Evolutionary conservation across 208 protist genomes (phyloP).

Genomic region (Novymonas esmeraldas): DNA sequence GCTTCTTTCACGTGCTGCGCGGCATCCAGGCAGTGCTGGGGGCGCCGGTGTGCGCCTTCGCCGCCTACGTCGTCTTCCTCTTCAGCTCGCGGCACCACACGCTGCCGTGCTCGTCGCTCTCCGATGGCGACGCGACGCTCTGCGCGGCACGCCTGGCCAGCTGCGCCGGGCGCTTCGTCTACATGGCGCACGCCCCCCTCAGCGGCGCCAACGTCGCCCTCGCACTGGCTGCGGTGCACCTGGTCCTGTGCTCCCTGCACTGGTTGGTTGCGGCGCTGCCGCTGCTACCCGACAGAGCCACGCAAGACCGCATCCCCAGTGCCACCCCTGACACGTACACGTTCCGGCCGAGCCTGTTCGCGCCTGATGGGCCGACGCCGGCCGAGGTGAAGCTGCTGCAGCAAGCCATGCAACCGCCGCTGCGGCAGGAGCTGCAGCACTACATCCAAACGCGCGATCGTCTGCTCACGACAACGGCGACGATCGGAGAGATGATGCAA

Average conservation of each 20-base stretch:
- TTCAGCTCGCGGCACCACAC: conserved; percentile 21
- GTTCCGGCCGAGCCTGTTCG: conserved; percentile 72
- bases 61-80: conserved; percentile 51
- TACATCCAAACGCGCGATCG: conserved; percentile 38
- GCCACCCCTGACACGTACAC: conserved; percentile 70
- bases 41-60: conserved; percentile 44
- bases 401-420: conserved; percentile 34
- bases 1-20: conserved; percentile 59
- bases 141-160: conserved; percentile 23
- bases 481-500: conserved; percentile 81
- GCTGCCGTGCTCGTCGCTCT: conserved; percentile 37
- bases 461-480: conserved; percentile 52
- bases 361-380: conserved; percentile 63
- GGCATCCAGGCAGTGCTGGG: conserved; percentile 42
- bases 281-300: conserved; percentile 26
- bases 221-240: conserved; percentile 39
- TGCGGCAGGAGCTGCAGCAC: conserved; percentile 43
- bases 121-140: conserved; percentile 1
- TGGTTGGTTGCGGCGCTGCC: conserved; percentile 44
- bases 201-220: conserved; percentile 23
- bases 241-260: conserved; percentile 43
- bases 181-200: conserved; percentile 8
- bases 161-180: conserved; percentile 29
- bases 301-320: conserved; percentile 24
- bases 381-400: conserved; percentile 31